phyloP scores from a whole-genome alignment of 78 protist species.

The Dictyostelium discoideum region DNA sequence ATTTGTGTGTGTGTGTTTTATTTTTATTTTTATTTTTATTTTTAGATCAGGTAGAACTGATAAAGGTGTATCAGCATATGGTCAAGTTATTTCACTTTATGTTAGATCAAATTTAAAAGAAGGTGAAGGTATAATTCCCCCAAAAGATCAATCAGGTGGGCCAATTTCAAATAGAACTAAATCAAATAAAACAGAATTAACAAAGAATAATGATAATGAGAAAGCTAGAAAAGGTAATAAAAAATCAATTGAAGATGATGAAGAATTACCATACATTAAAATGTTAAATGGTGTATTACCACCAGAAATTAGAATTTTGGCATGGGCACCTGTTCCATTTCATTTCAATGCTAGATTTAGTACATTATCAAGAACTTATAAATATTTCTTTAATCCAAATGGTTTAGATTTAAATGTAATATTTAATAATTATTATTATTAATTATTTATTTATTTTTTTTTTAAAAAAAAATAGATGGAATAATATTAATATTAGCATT shows the following conservation, averaged over 20 bases:
- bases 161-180: neutral
- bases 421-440: no score
- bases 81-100: constrained; percentile 77
- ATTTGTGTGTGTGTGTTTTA: no score
- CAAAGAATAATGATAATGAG: neutral
- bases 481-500: no score
- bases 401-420: constrained; percentile 19
- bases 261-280: constrained; percentile 56
- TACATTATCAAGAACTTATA: constrained; percentile 70
- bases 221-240: neutral
- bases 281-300: constrained; percentile 80
- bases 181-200: neutral
- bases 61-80: constrained; percentile 83
- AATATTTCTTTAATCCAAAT: constrained; percentile 52
- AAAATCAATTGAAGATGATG: neutral
- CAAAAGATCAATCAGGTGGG: constrained; percentile 2
- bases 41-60: constrained; percentile 82
- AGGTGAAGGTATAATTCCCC: constrained; percentile 47
- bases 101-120: constrained; percentile 66
- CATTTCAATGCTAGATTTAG: constrained; percentile 74
- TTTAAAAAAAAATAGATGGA: no score
- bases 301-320: constrained; percentile 46
- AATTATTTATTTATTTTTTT: no score
- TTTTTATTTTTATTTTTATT: neutral
- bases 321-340: constrained; percentile 72